A percentile compares a stretch with the other conserved stretches of the same genome.
phyloP scores from a whole-genome alignment of 441 rosid species.

The Bocquillonia castaneifolia region DNA sequence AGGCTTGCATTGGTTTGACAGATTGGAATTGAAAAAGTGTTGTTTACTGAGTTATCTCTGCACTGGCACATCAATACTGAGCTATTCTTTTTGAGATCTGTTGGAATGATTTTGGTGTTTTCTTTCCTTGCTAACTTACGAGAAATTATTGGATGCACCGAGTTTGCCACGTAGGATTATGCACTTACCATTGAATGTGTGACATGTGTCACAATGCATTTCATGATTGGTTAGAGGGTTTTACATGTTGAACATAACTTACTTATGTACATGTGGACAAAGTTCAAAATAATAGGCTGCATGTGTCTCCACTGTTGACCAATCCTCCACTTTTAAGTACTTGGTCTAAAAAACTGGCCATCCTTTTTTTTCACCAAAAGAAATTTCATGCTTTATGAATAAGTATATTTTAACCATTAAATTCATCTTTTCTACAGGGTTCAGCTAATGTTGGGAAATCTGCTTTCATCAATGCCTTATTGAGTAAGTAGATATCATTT shows the following conservation, averaged over 20 bases:
- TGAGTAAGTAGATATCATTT: slow-evolving; percentile 53
- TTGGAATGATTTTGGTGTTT: neutral
- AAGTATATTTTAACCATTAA: slow-evolving; percentile 10
- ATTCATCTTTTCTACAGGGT: slow-evolving; percentile 49
- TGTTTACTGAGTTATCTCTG: neutral
- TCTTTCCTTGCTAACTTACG: neutral
- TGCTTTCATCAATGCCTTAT: slow-evolving; percentile 83
- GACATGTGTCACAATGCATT: too few relatives aligned
- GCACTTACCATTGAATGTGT: too few relatives aligned
- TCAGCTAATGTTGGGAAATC: slow-evolving; percentile 98
- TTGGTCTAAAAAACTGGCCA: neutral
- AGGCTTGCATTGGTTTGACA: slow-evolving; percentile 21
- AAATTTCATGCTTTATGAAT: neutral
- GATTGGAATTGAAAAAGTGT: slow-evolving; percentile 8
- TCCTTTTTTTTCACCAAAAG: neutral
- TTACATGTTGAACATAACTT: too few relatives aligned
- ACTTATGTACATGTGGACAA: neutral
- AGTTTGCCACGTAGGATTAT: too few relatives aligned
- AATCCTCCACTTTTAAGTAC: neutral
- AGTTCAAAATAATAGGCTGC: neutral
- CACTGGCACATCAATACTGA: too few relatives aligned
- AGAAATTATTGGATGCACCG: too few relatives aligned
- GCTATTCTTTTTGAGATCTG: slow-evolving; percentile 2
- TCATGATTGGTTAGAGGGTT: too few relatives aligned
- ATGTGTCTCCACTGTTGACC: neutral